phyloP scores from a whole-genome alignment of 2,329 filamentous ascomycete genomes.

The Paraphaeosphaeria minitans region DNA sequence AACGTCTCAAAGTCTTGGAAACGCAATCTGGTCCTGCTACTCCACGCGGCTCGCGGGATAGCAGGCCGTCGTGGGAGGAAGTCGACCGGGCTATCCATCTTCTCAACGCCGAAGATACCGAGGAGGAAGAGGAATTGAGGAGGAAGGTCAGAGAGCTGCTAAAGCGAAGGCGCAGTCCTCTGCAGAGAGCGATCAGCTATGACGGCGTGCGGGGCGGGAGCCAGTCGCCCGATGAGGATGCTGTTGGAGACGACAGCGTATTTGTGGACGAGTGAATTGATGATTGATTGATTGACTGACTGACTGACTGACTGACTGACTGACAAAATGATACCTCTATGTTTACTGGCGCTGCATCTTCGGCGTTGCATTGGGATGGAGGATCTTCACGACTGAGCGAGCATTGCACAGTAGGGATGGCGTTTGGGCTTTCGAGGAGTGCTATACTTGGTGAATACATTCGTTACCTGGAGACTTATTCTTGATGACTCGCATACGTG shows the following conservation, averaged over 20 bases:
- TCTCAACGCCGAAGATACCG: slow-evolving; percentile 37
- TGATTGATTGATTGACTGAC: slow-evolving; percentile 11
- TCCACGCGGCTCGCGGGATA: slow-evolving; percentile 49
- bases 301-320: slow-evolving; percentile 12
- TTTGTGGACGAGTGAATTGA: too few species aligned
- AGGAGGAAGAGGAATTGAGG: slow-evolving; percentile 16
- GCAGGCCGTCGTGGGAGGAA: slow-evolving; percentile 44
- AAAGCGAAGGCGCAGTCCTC: slow-evolving; percentile 35
- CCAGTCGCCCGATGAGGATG: slow-evolving; percentile 21
- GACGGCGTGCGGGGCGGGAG: slow-evolving; percentile 19
- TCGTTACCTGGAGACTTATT: neutral
- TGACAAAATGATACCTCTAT: slow-evolving; percentile 16
- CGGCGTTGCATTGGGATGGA: slow-evolving; percentile 7
- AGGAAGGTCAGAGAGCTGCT: slow-evolving; percentile 15
- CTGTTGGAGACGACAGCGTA: slow-evolving; percentile 17
- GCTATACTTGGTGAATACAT: neutral
- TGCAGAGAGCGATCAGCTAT: slow-evolving; percentile 39
- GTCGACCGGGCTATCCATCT: slow-evolving; percentile 42
- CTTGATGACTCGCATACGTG: neutral
- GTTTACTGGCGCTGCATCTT: neutral
- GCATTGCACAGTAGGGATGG: neutral
- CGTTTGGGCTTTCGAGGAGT: neutral
- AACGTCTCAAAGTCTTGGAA: slow-evolving; percentile 38
- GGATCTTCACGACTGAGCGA: neutral
- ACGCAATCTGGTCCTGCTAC: slow-evolving; percentile 53